Conservation (phyloP, 192 early-diverging fungal genomes). For the Entophlyctis luteolus region DNA sequence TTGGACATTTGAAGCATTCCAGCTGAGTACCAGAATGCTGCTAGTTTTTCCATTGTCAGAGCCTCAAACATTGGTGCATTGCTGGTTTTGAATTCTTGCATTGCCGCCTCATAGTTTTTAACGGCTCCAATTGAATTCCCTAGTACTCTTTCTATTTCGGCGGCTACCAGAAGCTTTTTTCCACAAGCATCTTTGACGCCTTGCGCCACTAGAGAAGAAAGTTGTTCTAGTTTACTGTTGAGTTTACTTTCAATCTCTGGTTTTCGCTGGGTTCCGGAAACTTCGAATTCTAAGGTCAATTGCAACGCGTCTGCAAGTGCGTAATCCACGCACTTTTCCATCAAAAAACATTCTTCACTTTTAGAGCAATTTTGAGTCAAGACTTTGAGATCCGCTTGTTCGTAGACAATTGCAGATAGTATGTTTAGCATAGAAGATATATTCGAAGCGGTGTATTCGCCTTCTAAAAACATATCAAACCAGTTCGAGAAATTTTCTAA, state of each 20-base stretch:
- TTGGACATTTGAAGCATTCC: slow-evolving; percentile 35
- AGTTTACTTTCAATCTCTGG: neutral
- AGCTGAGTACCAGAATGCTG: slow-evolving; percentile 28
- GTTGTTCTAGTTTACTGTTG: neutral
- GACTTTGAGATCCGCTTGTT: neutral
- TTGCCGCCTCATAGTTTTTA: slow-evolving; percentile 35
- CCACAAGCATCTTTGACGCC: neutral
- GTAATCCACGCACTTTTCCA: neutral
- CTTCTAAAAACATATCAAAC: slow-evolving; percentile 1
- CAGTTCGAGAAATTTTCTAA: neutral
- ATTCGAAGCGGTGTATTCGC: neutral
- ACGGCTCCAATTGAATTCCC: slow-evolving; percentile 28
- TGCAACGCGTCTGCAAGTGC: neutral
- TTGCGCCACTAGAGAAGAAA: neutral
- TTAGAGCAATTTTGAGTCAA: neutral
- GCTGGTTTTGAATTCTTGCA: slow-evolving; percentile 33
- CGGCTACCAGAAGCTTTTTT: neutral
- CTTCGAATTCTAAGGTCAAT: neutral
- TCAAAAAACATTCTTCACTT: neutral
- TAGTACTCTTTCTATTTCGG: slow-evolving; percentile 1
- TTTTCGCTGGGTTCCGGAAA: neutral
- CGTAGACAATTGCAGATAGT: neutral
- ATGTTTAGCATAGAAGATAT: no score
- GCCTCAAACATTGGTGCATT: slow-evolving; percentile 44
- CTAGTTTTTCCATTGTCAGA: slow-evolving; percentile 36